A percentile compares a stretch with the other conserved stretches of the same genome.
Conservation (phyloP, 371 early-diverging fungal genomes). For the Mucor irregularis region DNA sequence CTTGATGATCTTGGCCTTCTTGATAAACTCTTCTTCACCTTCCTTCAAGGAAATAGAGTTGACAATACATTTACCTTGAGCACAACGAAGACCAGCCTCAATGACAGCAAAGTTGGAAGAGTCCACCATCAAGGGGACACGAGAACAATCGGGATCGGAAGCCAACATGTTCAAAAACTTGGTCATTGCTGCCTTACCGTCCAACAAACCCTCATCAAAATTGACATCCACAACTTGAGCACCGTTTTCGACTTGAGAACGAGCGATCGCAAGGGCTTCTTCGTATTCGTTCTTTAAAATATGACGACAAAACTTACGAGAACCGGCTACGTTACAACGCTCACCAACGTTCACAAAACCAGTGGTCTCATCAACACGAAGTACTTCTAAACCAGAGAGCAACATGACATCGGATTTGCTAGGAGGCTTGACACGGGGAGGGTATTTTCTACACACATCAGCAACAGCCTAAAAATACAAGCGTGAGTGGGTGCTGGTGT, state of each 20-base stretch:
- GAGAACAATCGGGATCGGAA: conserved; percentile 93
- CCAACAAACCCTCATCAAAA: conserved; percentile 95
- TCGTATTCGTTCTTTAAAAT: conserved; percentile 89
- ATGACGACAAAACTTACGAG: conserved; percentile 89
- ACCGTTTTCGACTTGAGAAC: conserved; percentile 91
- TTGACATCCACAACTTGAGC: conserved; percentile 93
- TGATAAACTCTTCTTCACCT: conserved; percentile 89
- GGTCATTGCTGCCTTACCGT: conserved; percentile 91
- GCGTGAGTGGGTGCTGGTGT: neutral
- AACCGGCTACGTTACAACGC: conserved; percentile 95
- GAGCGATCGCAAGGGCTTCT: conserved; percentile 90
- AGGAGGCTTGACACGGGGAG: conserved; percentile 74
- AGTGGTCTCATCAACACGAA: conserved; percentile 72
- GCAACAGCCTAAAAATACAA: conserved; percentile 62
- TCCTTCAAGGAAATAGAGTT: conserved; percentile 95
- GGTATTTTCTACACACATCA: conserved; percentile 70
- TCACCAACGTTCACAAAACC: conserved; percentile 95
- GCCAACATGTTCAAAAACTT: conserved; percentile 88
- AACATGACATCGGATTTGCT: conserved; percentile 68
- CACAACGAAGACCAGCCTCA: conserved; percentile 90
- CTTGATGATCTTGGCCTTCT: conserved; percentile 83
- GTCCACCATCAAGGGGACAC: conserved; percentile 89
- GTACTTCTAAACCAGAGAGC: conserved; percentile 85
- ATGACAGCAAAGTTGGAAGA: conserved; percentile 97
- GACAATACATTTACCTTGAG: conserved; percentile 95